Base-by-base conservation (phyloP, 129 eudicot genomes). In the Scalesia atractyloides region DNA sequence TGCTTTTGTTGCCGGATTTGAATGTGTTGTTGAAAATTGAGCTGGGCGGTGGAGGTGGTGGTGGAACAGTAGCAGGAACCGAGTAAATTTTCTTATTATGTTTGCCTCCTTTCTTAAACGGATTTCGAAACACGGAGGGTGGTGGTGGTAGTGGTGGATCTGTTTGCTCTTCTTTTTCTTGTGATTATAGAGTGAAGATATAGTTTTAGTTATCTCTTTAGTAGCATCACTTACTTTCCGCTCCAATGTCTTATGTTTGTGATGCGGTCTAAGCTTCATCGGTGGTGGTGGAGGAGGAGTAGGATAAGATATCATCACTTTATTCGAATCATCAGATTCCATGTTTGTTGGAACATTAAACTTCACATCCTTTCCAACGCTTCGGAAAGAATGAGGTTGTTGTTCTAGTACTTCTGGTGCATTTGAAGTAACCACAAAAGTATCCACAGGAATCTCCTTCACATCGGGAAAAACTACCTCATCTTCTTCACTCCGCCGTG, bases 401-500 rank as follows among this genome's bases (percentile, higher is more conserved):
- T 54, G 2, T 24, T 2, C 65, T 39, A 51, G 3, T 20, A 5
- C 30, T 24, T 2, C 65, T 39, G 54, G 3, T 20, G 10, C 2
- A 22, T 37, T 62, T 16, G 18, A 17, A 57, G 1, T 46, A 61
- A 56, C 70, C 56, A 73, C 90, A 34, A 72, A 82, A 48, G 85
- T 82, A 76, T 91, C 97, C 37, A 91, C 90, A 6, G 68, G 83
- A 60, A 91, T 88, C 17, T 79, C 96, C 76, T 82, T 88, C 9
- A 80, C 86, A 8, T 68, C 86, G 4, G 75, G 44, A 5, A 56
- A 75, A 7, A 76, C 82, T 7, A 70, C 75, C 64, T 62, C 77
- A 51, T 73, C 84, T 3, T 47, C 68, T 47, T 44, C 80, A 26
- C 61, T 68, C 68, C n/a, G n/a, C n/a, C n/a, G n/a, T n/a, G n/a